Evolutionary conservation across 352 stramenopile genomes (phyloP).

Genomic region (Pythium brassicae): DNA sequence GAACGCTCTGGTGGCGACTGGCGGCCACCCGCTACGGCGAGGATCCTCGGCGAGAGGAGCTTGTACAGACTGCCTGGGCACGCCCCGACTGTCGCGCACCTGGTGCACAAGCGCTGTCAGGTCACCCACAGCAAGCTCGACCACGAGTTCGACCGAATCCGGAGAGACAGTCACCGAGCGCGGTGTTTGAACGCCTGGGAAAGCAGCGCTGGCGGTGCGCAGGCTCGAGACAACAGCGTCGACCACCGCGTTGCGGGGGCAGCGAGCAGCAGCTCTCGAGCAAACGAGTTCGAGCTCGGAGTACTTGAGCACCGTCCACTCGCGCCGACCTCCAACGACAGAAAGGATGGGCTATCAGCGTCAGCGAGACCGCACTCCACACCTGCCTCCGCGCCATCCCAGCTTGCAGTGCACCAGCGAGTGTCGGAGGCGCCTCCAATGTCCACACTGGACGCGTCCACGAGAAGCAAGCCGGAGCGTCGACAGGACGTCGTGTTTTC

Average conservation of each 20-base stretch:
- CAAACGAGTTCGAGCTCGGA: no score
- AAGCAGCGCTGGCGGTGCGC: neutral
- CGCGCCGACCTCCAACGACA: no score
- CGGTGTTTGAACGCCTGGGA: neutral
- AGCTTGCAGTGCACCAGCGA: neutral
- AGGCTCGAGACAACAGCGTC: neutral
- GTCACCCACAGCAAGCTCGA: conserved; percentile 10
- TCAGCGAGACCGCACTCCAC: neutral
- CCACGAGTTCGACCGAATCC: conserved; percentile 6
- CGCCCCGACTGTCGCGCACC: conserved; percentile 8
- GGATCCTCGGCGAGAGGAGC: conserved; percentile 1
- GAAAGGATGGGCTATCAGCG: neutral
- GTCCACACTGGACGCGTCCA: no score
- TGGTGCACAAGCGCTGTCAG: conserved; percentile 5
- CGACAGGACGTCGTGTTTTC: neutral
- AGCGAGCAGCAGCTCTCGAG: neutral
- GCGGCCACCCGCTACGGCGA: neutral
- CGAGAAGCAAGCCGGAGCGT: neutral
- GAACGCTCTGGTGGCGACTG: no score
- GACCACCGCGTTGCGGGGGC: neutral
- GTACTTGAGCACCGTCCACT: no score
- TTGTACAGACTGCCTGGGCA: conserved; percentile 25
- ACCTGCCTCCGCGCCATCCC: neutral
- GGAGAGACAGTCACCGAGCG: neutral
- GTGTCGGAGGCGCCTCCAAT: no score